phyloP scores from a whole-genome alignment of 164 flowering plant genomes.

The Vitis riparia region DNA sequence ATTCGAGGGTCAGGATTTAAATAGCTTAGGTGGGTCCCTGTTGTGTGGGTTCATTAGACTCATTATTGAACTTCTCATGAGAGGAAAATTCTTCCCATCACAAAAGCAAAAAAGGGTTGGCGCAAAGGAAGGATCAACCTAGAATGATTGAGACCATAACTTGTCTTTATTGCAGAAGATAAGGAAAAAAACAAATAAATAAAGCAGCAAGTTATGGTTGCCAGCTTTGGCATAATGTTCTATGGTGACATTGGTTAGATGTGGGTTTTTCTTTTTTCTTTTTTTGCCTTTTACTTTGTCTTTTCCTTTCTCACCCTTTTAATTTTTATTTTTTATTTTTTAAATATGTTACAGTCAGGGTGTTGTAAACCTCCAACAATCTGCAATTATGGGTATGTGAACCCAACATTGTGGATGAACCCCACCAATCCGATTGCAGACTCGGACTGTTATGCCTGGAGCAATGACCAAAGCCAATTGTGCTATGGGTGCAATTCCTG shows the following conservation, averaged over 20 bases:
- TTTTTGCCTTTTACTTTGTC: not conserved
- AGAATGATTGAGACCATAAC: not conserved
- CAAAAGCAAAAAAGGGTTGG: not conserved
- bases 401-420: constrained; percentile 79
- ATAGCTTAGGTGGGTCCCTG: constrained; percentile 1
- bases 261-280: not conserved
- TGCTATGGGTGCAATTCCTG: constrained; percentile 87
- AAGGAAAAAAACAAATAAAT: not conserved
- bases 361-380: constrained; percentile 93
- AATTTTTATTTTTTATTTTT: not conserved
- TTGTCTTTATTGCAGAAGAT: constrained; percentile 16
- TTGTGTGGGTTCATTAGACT: no score
- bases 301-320: no score
- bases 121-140: constrained; percentile 6
- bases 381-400: constrained; percentile 76
- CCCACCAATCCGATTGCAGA: constrained; percentile 61
- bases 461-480: constrained; percentile 67
- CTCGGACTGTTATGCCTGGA: constrained; percentile 80
- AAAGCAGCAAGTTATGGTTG: constrained; percentile 9
- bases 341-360: constrained; percentile 62
- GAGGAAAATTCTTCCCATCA: not conserved
- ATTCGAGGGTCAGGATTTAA: not conserved
- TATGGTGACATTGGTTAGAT: constrained; percentile 7
- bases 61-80: not conserved
- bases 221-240: constrained; percentile 19